Conservation (phyloP, 2,329 filamentous ascomycete genomes). For the Aureobasidium sp. region DNA sequence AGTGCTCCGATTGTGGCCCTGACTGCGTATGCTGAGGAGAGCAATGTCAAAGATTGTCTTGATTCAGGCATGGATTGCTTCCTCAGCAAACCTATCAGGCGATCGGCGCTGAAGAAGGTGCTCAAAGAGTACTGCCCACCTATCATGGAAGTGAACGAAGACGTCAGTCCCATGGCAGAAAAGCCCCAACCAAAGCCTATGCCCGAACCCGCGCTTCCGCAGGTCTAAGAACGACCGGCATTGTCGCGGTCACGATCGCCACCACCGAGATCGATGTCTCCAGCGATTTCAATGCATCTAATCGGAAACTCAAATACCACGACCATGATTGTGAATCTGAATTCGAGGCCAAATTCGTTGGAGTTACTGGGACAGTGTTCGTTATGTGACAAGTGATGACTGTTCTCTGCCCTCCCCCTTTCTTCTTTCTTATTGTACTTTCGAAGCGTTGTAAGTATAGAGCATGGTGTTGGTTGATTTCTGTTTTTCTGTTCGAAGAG, state of each 20-base stretch:
- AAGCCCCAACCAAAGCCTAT: conserved; percentile 5
- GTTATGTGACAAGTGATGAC: neutral
- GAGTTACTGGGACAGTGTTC: neutral
- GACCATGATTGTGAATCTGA: conserved; percentile 17
- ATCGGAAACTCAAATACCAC: neutral
- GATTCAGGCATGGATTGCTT: conserved; percentile 96
- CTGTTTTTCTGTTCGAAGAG: no score
- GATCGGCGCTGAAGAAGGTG: conserved; percentile 89
- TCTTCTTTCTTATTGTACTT: neutral
- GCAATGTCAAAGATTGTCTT: conserved; percentile 71
- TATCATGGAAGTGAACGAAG: conserved; percentile 73
- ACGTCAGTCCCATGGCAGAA: conserved; percentile 20
- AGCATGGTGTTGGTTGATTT: conserved; percentile 21
- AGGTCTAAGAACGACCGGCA: neutral
- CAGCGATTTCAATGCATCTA: conserved; percentile 8
- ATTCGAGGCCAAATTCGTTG: conserved; percentile 16
- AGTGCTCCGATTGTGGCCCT: conserved; percentile 89
- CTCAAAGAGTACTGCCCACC: conserved; percentile 84
- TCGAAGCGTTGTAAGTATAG: conserved; percentile 8
- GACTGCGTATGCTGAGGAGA: conserved; percentile 91
- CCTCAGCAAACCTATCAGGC: conserved; percentile 75
- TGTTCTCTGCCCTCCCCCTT: neutral
- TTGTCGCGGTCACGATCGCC: conserved; percentile 3
- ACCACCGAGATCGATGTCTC: conserved; percentile 11
- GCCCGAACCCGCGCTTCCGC: neutral